Percentiles rank a stretch among this genome's conserved stretches.
These are phyloP conservation scores for Neurospora sp. DNA, from an alignment of 495 filamentous ascomycete species.

Conservation along the genomic window DNA sequence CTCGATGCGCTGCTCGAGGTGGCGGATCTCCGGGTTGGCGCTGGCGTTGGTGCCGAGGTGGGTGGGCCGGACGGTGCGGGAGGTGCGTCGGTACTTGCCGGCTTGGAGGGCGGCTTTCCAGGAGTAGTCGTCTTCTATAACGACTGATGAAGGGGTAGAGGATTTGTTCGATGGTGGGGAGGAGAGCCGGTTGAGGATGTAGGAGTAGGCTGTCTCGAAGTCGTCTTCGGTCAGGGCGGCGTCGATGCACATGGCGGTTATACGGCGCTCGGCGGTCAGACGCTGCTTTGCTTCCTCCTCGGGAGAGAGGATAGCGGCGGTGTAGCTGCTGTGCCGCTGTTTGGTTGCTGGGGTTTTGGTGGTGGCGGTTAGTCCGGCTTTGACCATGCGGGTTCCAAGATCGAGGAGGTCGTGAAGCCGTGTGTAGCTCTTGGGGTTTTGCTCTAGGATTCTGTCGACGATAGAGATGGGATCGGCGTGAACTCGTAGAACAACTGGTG, in stretches of 20 bases:
- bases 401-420: slow-evolving; percentile 73
- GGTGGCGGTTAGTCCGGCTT: slow-evolving; percentile 48
- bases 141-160: slow-evolving; percentile 3
- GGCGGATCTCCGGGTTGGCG: slow-evolving; percentile 48
- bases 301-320: slow-evolving; percentile 4
- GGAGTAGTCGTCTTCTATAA: slow-evolving; percentile 61
- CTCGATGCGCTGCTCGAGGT: slow-evolving; percentile 78
- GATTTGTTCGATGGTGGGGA: neutral
- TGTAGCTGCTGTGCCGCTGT: neutral
- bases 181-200: slow-evolving; percentile 61
- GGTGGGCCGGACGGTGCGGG: slow-evolving; percentile 33
- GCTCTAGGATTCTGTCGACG: slow-evolving; percentile 74
- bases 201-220: slow-evolving; percentile 95
- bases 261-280: slow-evolving; percentile 47
- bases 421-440: slow-evolving; percentile 79
- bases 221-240: slow-evolving; percentile 79
- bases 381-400: slow-evolving; percentile 66
- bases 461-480: slow-evolving; percentile 78
- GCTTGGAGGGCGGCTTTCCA: slow-evolving; percentile 91
- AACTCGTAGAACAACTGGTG: slow-evolving; percentile 80
- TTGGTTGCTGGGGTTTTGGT: slow-evolving; percentile 8
- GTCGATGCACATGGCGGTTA: slow-evolving; percentile 82
- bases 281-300: slow-evolving; percentile 24
- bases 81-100: slow-evolving; percentile 60
- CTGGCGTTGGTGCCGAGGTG: slow-evolving; percentile 41